Percentiles rank a stretch among this genome's conserved stretches.
Evolutionary conservation across 2,329 filamentous ascomycete genomes (phyloP).

Genomic region (Claviceps africana): DNA sequence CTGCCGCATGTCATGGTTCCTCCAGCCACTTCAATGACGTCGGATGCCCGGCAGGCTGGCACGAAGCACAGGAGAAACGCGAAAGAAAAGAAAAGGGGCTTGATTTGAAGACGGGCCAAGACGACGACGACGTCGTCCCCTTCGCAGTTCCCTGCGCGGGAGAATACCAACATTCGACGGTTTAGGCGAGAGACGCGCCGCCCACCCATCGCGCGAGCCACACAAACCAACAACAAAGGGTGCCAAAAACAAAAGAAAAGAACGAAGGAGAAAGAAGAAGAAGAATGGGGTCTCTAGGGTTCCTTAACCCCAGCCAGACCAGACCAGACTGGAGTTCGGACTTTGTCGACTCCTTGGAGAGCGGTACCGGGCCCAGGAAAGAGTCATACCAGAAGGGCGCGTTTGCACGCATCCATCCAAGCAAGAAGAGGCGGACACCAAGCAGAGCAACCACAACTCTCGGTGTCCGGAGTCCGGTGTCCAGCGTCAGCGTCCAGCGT

Average conservation of each 20-base stretch:
- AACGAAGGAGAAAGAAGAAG: background rate
- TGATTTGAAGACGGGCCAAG: background rate
- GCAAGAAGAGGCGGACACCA: slow-evolving; percentile 1
- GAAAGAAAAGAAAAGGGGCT: background rate
- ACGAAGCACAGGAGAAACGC: background rate
- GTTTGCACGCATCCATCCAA: background rate
- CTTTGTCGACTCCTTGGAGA: no score
- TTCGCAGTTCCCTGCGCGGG: background rate
- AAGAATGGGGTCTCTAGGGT: background rate
- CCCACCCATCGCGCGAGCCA: no score
- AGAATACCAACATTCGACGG: background rate
- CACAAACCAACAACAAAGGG: background rate
- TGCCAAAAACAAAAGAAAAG: background rate
- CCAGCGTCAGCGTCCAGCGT: no score
- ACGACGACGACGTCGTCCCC: background rate
- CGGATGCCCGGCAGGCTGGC: background rate
- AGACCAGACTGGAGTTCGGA: no score
- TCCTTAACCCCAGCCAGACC: no score
- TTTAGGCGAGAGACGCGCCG: background rate
- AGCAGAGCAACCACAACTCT: slow-evolving; percentile 2
- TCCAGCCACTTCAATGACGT: background rate
- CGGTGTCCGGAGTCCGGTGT: no score
- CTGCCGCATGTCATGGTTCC: background rate
- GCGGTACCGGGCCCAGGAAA: no score
- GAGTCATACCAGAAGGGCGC: background rate